A percentile compares a stretch with the other conserved stretches of the same genome.
Evolutionary conservation across 1,139 yeast genomes (phyloP).

Genomic region (Blastobotrys buckinghamii): DNA sequence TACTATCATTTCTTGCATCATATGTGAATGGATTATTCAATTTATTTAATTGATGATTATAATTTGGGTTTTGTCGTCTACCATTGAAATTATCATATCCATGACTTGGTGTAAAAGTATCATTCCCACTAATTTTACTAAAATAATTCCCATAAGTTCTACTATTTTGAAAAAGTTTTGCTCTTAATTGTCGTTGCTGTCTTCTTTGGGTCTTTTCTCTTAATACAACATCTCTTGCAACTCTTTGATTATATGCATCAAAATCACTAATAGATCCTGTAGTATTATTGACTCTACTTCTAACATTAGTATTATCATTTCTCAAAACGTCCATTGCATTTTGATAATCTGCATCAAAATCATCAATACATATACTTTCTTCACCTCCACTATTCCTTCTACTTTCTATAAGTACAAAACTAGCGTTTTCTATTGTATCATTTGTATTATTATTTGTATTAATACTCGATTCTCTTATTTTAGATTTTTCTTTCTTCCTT

Average conservation of each 20-base stretch:
- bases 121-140: conserved; percentile 14
- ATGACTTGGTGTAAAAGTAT: conserved; percentile 23
- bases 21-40: conserved; percentile 24
- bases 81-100: conserved; percentile 28
- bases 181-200: conserved; percentile 18
- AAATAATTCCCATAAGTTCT: conserved; percentile 27
- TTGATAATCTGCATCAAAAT: conserved; percentile 27
- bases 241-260: conserved; percentile 34
- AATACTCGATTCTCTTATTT: background rate
- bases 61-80: conserved; percentile 25
- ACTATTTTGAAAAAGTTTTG: conserved; percentile 14
- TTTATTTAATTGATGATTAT: conserved; percentile 25
- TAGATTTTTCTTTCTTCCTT: too few relatives aligned
- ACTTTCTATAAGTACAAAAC: conserved; percentile 6
- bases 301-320: conserved; percentile 1
- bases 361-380: conserved; percentile 32
- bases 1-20: conserved; percentile 15
- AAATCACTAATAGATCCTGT: conserved; percentile 28
- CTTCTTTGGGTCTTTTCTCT: conserved; percentile 24
- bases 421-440: conserved; percentile 1
- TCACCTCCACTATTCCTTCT: conserved; percentile 13
- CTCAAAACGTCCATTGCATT: conserved; percentile 22
- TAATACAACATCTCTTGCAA: conserved; percentile 34
- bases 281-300: background rate
- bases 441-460: background rate